Percentiles rank a stretch among this genome's conserved stretches.
These are phyloP conservation scores for Botrytis elliptica DNA, from an alignment of 2,329 filamentous ascomycete genomes.

Conservation along the genomic window DNA sequence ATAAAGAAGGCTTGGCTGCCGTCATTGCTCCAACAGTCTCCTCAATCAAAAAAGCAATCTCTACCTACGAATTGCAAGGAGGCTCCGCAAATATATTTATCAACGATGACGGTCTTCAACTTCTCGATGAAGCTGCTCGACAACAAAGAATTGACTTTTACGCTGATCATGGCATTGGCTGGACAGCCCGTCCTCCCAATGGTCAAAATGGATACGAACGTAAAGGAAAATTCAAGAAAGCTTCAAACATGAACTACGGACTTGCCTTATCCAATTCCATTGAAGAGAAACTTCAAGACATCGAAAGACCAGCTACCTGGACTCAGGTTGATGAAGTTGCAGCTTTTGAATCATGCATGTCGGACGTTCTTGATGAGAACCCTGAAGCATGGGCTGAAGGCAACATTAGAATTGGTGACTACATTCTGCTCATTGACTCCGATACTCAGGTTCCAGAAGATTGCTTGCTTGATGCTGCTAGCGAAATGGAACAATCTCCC, in stretches of 20 bases:
- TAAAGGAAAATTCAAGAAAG: conserved; percentile 55
- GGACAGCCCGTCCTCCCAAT: conserved; percentile 66
- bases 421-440: conserved; percentile 66
- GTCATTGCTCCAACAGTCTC: conserved; percentile 77
- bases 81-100: conserved; percentile 75
- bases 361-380: conserved; percentile 49
- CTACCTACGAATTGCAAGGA: conserved; percentile 74
- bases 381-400: conserved; percentile 58
- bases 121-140: conserved; percentile 61
- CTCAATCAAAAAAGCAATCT: conserved; percentile 75
- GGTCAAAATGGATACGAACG: conserved; percentile 58
- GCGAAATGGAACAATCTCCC: conserved; percentile 69
- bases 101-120: conserved; percentile 72
- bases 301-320: conserved; percentile 7
- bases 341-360: conserved; percentile 49
- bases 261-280: conserved; percentile 43
- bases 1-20: conserved; percentile 74
- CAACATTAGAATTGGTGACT: conserved; percentile 59
- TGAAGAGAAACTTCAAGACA: conserved; percentile 18
- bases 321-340: conserved; percentile 43
- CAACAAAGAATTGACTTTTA: conserved; percentile 66
- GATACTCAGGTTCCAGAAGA: conserved; percentile 67
- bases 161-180: conserved; percentile 66
- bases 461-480: conserved; percentile 66
- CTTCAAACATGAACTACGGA: conserved; percentile 72